Percentiles rank a stretch among this genome's conserved stretches.
Conservation (phyloP, 2,329 filamentous ascomycete species). For the Trichophyton schoenleinii region DNA sequence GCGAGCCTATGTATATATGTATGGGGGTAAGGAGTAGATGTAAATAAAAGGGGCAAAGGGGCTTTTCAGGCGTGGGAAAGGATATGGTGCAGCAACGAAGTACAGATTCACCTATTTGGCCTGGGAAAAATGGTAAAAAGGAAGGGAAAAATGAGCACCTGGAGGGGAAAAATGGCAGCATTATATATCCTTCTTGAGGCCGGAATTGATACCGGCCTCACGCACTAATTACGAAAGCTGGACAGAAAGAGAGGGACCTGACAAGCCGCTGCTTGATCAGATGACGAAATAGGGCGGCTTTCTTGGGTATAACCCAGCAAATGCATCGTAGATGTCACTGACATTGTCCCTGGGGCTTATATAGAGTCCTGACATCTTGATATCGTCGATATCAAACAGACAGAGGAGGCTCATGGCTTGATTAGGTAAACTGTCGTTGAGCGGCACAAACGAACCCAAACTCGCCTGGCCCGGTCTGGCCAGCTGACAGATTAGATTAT, state of each 20-base stretch:
- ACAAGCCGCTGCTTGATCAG: constrained; percentile 12
- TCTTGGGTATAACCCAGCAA: constrained; percentile 2
- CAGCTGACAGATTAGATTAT: background rate
- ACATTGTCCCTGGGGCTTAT: background rate
- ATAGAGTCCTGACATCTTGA: background rate
- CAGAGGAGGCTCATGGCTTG: background rate
- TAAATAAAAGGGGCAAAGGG: background rate
- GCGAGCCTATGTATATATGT: background rate
- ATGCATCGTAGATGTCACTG: constrained; percentile 7
- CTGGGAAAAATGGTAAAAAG: constrained; percentile 17
- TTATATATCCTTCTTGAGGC: constrained; percentile 33
- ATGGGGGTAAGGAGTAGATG: background rate
- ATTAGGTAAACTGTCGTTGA: background rate
- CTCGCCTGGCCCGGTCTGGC: background rate
- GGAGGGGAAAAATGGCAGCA: constrained; percentile 12
- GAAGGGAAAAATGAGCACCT: constrained; percentile 15
- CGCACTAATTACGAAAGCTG: constrained; percentile 27
- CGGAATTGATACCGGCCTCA: constrained; percentile 37
- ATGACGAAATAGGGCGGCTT: constrained; percentile 4
- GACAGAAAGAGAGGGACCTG: constrained; percentile 15
- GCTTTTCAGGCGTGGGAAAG: background rate
- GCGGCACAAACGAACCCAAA: background rate
- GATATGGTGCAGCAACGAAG: constrained; percentile 4
- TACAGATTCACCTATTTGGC: constrained; percentile 14
- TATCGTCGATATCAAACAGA: background rate